These are phyloP conservation scores for Colletotrichum lupini DNA, from an alignment of 2,329 filamentous ascomycete species.

Conservation along the genomic window DNA sequence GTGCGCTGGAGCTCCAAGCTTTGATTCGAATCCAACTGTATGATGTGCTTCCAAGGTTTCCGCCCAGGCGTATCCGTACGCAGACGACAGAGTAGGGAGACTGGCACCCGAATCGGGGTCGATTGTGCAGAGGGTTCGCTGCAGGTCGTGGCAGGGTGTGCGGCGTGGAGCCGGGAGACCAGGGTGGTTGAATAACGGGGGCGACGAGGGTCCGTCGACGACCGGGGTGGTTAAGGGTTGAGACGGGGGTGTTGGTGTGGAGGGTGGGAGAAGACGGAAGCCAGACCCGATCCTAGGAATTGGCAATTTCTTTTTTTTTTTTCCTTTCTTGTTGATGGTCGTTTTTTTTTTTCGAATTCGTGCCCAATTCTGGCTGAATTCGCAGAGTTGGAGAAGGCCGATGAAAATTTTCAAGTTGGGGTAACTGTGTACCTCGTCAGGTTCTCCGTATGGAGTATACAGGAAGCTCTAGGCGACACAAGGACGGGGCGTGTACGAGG, in stretches of 20 bases:
- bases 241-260: conserved; percentile 18
- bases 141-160: conserved; percentile 16
- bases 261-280: conserved; percentile 35
- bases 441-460: background rate
- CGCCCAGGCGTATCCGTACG: background rate
- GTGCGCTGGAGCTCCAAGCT: conserved; percentile 12
- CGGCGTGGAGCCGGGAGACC: conserved; percentile 32
- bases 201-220: conserved; percentile 14
- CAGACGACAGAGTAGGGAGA: background rate
- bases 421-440: background rate
- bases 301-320: conserved; percentile 33
- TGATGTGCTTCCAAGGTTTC: conserved; percentile 24
- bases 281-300: conserved; percentile 34
- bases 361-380: conserved; percentile 19
- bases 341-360: conserved; percentile 7
- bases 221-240: conserved; percentile 13
- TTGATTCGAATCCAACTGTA: conserved; percentile 26
- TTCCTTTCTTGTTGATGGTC: conserved; percentile 9
- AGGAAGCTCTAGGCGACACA: background rate
- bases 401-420: conserved; percentile 9
- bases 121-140: background rate
- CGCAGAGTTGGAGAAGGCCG: conserved; percentile 15
- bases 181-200: conserved; percentile 22
- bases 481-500: background rate
- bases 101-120: conserved; percentile 3